These are phyloP conservation scores for Blastobotrys ciferrii DNA, from an alignment of 1,139 yeast species.

Conservation along the genomic window DNA sequence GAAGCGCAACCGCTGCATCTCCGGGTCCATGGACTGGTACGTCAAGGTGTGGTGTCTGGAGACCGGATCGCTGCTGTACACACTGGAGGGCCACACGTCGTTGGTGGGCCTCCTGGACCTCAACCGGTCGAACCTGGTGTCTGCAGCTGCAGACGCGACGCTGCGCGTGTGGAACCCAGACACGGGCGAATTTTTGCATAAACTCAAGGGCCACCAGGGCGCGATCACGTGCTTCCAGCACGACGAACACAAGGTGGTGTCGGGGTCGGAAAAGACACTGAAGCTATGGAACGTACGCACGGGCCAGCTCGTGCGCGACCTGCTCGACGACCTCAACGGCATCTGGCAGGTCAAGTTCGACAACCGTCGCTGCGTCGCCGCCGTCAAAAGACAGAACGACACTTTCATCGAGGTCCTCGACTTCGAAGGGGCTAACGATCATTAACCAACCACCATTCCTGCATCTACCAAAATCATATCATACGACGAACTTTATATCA, in stretches of 20 bases:
- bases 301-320: slow-evolving; percentile 73
- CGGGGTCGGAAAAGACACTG: slow-evolving; percentile 84
- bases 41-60: slow-evolving; percentile 88
- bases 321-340: slow-evolving; percentile 71
- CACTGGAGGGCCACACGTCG: slow-evolving; percentile 82
- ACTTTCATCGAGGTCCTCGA: slow-evolving; percentile 80
- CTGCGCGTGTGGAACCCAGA: slow-evolving; percentile 90
- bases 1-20: slow-evolving; percentile 72
- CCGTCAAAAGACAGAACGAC: slow-evolving; percentile 74
- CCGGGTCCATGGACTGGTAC: slow-evolving; percentile 90
- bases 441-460: neutral
- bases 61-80: slow-evolving; percentile 63
- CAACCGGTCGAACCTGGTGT: slow-evolving; percentile 75
- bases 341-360: slow-evolving; percentile 96
- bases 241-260: slow-evolving; percentile 77
- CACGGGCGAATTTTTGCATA: slow-evolving; percentile 64
- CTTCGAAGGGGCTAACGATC: slow-evolving; percentile 46
- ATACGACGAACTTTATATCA: too few relatives aligned
- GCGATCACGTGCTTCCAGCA: slow-evolving; percentile 95
- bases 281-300: slow-evolving; percentile 80
- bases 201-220: slow-evolving; percentile 78
- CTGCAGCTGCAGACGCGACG: slow-evolving; percentile 95
- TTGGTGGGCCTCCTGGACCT: slow-evolving; percentile 84
- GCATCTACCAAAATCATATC: neutral
- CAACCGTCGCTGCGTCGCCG: slow-evolving; percentile 82